Percentiles rank a stretch among this genome's conserved stretches.
These are phyloP conservation scores for Suillus hirtellus DNA, from an alignment of 768 basidiomycete species.

Conservation along the genomic window DNA sequence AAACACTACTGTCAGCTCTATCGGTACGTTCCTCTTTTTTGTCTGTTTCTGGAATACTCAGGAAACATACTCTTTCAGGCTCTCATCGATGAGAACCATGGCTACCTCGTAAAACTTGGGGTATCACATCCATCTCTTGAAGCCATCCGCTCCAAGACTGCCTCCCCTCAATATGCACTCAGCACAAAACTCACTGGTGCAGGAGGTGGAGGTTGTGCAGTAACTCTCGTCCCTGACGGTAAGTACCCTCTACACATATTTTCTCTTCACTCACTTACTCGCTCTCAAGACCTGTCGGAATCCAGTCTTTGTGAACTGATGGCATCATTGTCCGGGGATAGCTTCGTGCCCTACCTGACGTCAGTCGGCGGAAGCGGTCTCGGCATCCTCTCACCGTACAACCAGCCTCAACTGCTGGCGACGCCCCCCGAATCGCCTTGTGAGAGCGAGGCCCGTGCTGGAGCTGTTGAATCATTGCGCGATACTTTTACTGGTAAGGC, in stretches of 20 bases:
- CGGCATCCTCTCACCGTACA: slow-evolving; percentile 74
- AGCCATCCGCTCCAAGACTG: slow-evolving; percentile 70
- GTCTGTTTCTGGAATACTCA: slow-evolving; percentile 13
- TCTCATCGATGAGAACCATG: slow-evolving; percentile 89
- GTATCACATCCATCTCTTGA: slow-evolving; percentile 93
- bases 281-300: slow-evolving; percentile 68
- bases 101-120: slow-evolving; percentile 76
- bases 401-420: slow-evolving; percentile 35
- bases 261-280: not conserved
- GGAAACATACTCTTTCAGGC: slow-evolving; percentile 41
- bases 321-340: slow-evolving; percentile 46
- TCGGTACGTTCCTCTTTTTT: slow-evolving; percentile 52
- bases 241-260: slow-evolving; percentile 27
- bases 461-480: slow-evolving; percentile 14
- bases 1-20: slow-evolving; percentile 61
- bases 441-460: slow-evolving; percentile 2
- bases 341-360: slow-evolving; percentile 85
- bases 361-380: slow-evolving; percentile 92
- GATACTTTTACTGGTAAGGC: slow-evolving; percentile 29
- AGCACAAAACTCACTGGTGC: slow-evolving; percentile 97
- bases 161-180: slow-evolving; percentile 61
- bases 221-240: slow-evolving; percentile 95
- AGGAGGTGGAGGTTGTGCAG: slow-evolving; percentile 97
- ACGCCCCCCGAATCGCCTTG: slow-evolving; percentile 32
- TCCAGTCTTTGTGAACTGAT: slow-evolving; percentile 59